These are phyloP conservation scores for Arxiozyma heterogenica DNA, from an alignment of 1,139 yeast genomes.

Conservation along the genomic window DNA sequence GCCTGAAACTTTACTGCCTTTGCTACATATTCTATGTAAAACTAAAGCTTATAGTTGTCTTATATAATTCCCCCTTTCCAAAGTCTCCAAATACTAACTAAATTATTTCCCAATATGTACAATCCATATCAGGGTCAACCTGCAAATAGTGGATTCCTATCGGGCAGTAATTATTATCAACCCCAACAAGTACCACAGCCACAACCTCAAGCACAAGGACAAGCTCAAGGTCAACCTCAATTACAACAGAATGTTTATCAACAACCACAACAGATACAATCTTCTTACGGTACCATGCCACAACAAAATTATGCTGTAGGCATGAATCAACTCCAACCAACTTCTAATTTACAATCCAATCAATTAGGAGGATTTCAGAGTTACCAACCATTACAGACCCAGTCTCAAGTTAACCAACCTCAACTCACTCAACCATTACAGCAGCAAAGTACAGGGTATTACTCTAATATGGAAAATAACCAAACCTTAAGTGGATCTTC, in stretches of 20 bases:
- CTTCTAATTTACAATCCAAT: conserved; percentile 2
- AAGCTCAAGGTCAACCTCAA: conserved; percentile 2
- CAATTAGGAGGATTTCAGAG: conserved; percentile 2
- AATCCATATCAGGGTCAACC: conserved; percentile 14
- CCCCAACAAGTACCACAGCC: conserved; percentile 6
- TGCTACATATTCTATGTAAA: too few relatives aligned
- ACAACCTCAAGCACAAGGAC: conserved; percentile 9
- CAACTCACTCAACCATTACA: conserved; percentile 9
- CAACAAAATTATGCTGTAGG: conserved; percentile 3
- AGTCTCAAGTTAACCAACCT: conserved; percentile 3
- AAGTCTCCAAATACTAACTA: neutral
- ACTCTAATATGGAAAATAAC: conserved; percentile 4
- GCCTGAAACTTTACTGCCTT: neutral
- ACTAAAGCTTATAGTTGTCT: neutral
- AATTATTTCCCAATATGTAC: conserved; percentile 1
- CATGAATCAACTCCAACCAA: conserved; percentile 12
- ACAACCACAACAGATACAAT: conserved; percentile 7
- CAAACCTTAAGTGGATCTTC: conserved; percentile 4
- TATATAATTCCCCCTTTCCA: neutral
- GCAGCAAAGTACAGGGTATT: conserved; percentile 9
- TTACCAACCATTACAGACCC: conserved; percentile 5
- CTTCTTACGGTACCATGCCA: neutral
- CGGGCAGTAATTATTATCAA: conserved; percentile 6
- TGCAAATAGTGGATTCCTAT: conserved; percentile 8
- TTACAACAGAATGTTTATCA: neutral